Evolutionary conservation across 1,284 basidiomycete species (phyloP).

Genomic region (Lentinula novae-zelandiae): DNA sequence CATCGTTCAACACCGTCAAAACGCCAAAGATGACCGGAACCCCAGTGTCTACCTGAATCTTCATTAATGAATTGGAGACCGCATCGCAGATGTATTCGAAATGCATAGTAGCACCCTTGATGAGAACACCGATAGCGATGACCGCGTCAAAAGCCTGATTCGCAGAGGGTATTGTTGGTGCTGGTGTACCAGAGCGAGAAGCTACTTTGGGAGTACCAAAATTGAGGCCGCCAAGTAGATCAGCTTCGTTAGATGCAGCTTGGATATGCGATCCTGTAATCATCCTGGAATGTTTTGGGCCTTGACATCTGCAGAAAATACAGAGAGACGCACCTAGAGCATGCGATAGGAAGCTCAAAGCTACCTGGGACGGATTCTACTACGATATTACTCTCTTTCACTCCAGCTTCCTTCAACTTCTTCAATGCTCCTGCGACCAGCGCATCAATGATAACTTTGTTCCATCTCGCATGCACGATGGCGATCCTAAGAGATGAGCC

Average conservation of each 20-base stretch:
- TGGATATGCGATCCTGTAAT: conserved; percentile 85
- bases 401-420: conserved; percentile 81
- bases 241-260: conserved; percentile 64
- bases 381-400: conserved; percentile 87
- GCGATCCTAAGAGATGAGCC: conserved; percentile 79
- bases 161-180: conserved; percentile 33
- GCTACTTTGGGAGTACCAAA: conserved; percentile 37
- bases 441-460: conserved; percentile 80
- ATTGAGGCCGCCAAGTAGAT: conserved; percentile 75
- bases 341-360: conserved; percentile 90
- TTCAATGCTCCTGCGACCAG: conserved; percentile 75
- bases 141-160: conserved; percentile 87
- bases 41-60: conserved; percentile 87
- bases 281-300: conserved; percentile 44
- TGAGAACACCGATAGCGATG: conserved; percentile 95
- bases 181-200: conserved; percentile 50
- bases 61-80: conserved; percentile 92
- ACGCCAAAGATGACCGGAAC: conserved; percentile 98
- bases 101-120: conserved; percentile 97
- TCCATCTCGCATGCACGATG: conserved; percentile 95
- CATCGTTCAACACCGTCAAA: conserved; percentile 88
- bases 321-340: conserved; percentile 52
- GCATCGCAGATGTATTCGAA: conserved; percentile 98
- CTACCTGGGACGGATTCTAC: conserved; percentile 92
- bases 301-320: neutral